These are phyloP conservation scores for Solanum megistacrolobum DNA, from an alignment of 257 asterid genomes.

Conservation along the genomic window DNA sequence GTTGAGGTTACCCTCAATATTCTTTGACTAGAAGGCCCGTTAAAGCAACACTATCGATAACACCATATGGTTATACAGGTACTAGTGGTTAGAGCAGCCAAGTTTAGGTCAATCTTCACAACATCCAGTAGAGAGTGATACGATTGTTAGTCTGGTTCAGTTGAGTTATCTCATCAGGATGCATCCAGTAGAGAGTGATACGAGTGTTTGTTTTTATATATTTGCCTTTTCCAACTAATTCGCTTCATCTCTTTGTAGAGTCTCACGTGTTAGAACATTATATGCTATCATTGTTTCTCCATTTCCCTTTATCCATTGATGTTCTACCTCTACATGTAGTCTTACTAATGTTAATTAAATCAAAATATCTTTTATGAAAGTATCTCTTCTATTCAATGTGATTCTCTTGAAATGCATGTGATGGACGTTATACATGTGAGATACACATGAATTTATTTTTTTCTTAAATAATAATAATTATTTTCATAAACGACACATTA, in stretches of 20 bases:
- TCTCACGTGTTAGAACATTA: not conserved
- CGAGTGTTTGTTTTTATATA: not conserved
- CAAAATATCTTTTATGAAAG: not conserved
- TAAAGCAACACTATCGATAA: no score
- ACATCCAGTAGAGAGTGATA: no score
- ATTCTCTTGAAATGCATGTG: not conserved
- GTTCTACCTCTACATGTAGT: not conserved
- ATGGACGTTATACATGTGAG: not conserved
- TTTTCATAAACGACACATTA: not conserved
- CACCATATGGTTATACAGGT: no score
- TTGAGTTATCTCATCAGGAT: no score
- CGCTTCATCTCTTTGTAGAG: not conserved
- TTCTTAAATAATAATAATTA: no score
- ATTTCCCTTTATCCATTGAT: not conserved
- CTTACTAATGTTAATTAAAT: not conserved
- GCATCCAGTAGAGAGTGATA: not conserved
- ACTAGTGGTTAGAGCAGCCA: no score
- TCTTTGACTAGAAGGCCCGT: no score
- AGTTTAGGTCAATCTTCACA: no score
- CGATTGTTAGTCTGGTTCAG: no score
- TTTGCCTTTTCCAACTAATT: not conserved
- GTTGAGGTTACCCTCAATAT: no score
- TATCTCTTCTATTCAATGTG: not conserved
- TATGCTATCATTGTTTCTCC: not conserved
- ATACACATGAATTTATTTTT: not conserved